Conservation (phyloP, 129 eudicot genomes). For the Flaveria linearis region DNA sequence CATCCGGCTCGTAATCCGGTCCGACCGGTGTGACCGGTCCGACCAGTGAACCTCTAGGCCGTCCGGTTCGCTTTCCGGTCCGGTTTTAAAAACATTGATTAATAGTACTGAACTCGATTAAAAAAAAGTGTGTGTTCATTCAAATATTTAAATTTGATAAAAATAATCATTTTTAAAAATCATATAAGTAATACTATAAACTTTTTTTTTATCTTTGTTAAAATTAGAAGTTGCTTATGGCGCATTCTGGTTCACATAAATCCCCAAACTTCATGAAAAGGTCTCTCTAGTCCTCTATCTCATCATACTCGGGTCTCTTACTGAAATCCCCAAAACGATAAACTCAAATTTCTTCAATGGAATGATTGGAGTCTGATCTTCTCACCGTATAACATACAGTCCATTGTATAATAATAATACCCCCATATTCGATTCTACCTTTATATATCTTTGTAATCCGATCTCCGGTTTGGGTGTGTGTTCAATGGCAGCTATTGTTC, state of each 20-base stretch:
- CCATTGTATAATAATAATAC: background rate
- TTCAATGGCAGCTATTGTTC: slow-evolving; percentile 69
- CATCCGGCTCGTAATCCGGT: no score
- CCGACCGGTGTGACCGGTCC: no score
- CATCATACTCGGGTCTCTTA: background rate
- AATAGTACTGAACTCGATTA: no score
- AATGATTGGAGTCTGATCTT: background rate
- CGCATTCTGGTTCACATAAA: slow-evolving; percentile 54
- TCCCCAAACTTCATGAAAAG: background rate
- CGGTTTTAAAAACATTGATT: no score
- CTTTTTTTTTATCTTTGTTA: no score
- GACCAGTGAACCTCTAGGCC: no score
- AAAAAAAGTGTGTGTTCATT: no score
- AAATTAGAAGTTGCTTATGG: background rate
- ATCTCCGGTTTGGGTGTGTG: slow-evolving; percentile 13
- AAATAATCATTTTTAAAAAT: no score
- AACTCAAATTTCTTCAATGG: slow-evolving; percentile 11
- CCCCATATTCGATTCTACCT: background rate
- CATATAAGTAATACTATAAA: no score
- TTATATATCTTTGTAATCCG: background rate
- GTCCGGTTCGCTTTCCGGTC: no score
- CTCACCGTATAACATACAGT: background rate
- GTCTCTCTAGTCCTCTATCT: no score
- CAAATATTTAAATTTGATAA: no score
- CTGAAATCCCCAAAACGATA: slow-evolving; percentile 8